Conservation (phyloP, 2,329 filamentous ascomycete genomes). For the Acrocalymma vagum region DNA sequence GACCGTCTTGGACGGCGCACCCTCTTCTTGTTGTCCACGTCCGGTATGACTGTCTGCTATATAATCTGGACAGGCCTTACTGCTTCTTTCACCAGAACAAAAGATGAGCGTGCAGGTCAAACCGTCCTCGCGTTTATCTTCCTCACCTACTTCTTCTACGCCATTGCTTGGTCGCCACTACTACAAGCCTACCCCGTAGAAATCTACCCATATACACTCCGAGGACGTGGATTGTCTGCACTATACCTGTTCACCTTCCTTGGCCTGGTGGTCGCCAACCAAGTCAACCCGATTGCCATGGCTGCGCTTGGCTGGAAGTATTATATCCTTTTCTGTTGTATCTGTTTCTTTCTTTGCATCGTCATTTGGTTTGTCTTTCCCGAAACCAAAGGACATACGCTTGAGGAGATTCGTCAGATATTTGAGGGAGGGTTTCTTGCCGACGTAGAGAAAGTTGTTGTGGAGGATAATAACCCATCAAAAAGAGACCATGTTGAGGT, state of each 20-base stretch:
- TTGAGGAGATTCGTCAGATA: slow-evolving; percentile 20
- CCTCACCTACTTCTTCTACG: slow-evolving; percentile 7
- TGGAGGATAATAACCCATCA: too few relatives aligned
- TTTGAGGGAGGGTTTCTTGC: too few relatives aligned
- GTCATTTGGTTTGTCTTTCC: slow-evolving; percentile 15
- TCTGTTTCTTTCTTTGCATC: neutral
- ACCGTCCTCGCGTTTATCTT: slow-evolving; percentile 7
- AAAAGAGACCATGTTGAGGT: too few relatives aligned
- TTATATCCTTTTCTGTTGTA: slow-evolving; percentile 57
- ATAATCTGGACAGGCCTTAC: slow-evolving; percentile 51
- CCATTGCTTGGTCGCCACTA: slow-evolving; percentile 43
- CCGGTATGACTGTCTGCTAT: slow-evolving; percentile 53
- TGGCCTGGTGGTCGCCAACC: slow-evolving; percentile 25
- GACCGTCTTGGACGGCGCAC: slow-evolving; percentile 52
- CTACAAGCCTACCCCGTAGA: slow-evolving; percentile 37
- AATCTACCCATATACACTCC: slow-evolving; percentile 38
- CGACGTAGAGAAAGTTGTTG: too few relatives aligned
- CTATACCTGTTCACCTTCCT: neutral
- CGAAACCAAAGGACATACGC: slow-evolving; percentile 17
- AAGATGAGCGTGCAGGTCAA: neutral
- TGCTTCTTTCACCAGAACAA: slow-evolving; percentile 23
- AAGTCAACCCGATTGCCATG: slow-evolving; percentile 66
- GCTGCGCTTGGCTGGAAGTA: slow-evolving; percentile 58
- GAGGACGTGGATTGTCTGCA: slow-evolving; percentile 7
- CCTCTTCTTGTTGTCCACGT: slow-evolving; percentile 50